These are phyloP conservation scores for Fusarium buharicum DNA, from an alignment of 2,329 filamentous ascomycete genomes.

Conservation along the genomic window DNA sequence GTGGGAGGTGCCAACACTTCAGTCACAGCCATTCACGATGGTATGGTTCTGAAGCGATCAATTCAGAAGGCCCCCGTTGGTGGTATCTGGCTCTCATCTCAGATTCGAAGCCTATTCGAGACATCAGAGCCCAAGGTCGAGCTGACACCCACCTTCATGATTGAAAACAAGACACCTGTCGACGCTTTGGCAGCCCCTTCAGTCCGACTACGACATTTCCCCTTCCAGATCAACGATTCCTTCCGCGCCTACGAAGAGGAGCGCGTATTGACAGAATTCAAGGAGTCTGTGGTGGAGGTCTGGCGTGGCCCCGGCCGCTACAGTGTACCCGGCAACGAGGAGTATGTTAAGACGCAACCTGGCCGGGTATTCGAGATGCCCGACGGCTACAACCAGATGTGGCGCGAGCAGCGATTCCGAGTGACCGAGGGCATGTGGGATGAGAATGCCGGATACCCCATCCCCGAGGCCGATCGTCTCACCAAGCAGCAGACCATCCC, in stretches of 20 bases:
- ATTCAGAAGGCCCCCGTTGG: conserved; percentile 86
- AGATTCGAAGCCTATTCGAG: conserved; percentile 84
- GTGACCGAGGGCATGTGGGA: conserved; percentile 93
- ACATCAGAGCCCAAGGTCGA: conserved; percentile 75
- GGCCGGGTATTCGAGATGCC: conserved; percentile 96
- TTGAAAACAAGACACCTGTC: conserved; percentile 87
- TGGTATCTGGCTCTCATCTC: conserved; percentile 88
- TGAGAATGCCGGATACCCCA: conserved; percentile 75
- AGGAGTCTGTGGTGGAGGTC: conserved; percentile 94
- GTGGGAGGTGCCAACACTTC: conserved; percentile 89
- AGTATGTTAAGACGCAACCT: conserved; percentile 76
- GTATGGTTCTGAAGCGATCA: conserved; percentile 91
- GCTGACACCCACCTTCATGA: conserved; percentile 85
- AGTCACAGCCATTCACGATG: conserved; percentile 91
- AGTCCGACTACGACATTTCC: conserved; percentile 77
- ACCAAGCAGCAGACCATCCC: conserved; percentile 83
- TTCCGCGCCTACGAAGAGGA: conserved; percentile 91
- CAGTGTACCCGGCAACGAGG: conserved; percentile 74
- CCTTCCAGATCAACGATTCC: conserved; percentile 69
- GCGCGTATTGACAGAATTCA: conserved; percentile 92
- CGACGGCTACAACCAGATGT: conserved; percentile 95
- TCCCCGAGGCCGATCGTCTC: conserved; percentile 57
- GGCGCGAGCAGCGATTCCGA: conserved; percentile 86
- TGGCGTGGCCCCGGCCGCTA: conserved; percentile 85
- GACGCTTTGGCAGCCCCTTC: conserved; percentile 85